Conservation (phyloP, 306 rosid species). For the Cucumis cinereus region DNA sequence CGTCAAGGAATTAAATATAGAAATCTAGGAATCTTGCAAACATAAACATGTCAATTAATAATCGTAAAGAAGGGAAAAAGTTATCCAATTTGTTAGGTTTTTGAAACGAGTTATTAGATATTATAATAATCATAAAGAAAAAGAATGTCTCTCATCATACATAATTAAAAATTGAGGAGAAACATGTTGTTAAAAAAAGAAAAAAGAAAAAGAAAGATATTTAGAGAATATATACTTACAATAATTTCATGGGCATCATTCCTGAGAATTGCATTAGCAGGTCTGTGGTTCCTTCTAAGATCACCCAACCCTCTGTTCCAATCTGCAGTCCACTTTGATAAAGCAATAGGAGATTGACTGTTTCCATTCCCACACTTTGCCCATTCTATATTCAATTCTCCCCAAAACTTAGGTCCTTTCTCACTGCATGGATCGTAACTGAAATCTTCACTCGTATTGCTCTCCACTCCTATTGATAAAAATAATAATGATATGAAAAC, state of each 20-base stretch:
- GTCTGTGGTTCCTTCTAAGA: neutral
- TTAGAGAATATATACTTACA: neutral
- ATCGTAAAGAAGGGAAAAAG: neutral
- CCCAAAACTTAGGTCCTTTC: conserved; percentile 23
- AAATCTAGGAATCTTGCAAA: neutral
- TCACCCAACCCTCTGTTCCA: neutral
- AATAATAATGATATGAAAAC: neutral
- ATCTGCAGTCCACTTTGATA: neutral
- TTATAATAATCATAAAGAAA: neutral
- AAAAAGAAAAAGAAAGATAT: too few relatives aligned
- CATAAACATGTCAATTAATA: neutral
- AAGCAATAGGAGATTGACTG: conserved; percentile 20
- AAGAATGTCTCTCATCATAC: neutral
- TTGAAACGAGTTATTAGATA: neutral
- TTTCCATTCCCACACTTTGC: conserved; percentile 18
- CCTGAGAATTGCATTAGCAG: neutral
- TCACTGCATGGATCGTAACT: conserved; percentile 11
- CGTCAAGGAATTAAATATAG: neutral
- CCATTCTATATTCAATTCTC: conserved; percentile 27
- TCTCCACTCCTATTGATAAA: neutral
- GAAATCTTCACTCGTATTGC: conserved; percentile 11
- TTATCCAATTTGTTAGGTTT: neutral
- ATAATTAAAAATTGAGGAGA: neutral
- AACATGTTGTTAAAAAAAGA: neutral
- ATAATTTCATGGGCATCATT: neutral